Evolutionary conservation across 768 basidiomycete species (phyloP), one percentile per base, ranked within the genome.

Genomic region (Podaxis carcinomalis): DNA sequence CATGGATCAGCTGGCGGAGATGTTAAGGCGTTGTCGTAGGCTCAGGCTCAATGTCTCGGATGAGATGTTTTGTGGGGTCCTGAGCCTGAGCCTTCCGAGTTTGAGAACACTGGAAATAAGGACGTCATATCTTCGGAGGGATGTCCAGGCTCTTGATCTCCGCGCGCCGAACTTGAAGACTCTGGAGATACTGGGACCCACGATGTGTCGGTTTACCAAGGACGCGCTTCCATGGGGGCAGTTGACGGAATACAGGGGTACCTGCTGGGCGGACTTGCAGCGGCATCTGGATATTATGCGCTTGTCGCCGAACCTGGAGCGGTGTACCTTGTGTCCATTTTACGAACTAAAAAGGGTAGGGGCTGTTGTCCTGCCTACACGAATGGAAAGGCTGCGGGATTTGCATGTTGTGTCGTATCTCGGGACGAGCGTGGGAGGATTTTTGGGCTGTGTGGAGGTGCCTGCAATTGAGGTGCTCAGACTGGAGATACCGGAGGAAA

Each of bases 261-360:
- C 63, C 32, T 62, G 54, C 36, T 70, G 69, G 70, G 66, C 66
- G 13, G 68, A 68, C 56, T 47, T 70, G 32, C 64, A 64, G 23
- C 65, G 67, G 32, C 70, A 72, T 44, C 55, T 69, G n/a, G 67
- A 68, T 25, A 64, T 72, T 51, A 52, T 72, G n/a, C 61, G 63
- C 37, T 62, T 64, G 21, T 72, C 66, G 51, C 67, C 68, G 0
- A 66, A 64, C 46, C 64, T 72, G 25, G 65, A 68, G 47, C 59
- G 61, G 5, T 70, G 66, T 39, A 63, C 66, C 27, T 61, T 72
- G 60, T 63, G 62, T 51, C 60, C 66, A 4, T 66, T 65, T 14
- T 66, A 64, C 62, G 64, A 58, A 37, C 61, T 56, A n/a, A 59
- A 58, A 14, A 55, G 56, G 16, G 53, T 32, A 21, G 59, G 64